Conservation (phyloP, 163 green algal species). For the Scenedesmus sp. region DNA sequence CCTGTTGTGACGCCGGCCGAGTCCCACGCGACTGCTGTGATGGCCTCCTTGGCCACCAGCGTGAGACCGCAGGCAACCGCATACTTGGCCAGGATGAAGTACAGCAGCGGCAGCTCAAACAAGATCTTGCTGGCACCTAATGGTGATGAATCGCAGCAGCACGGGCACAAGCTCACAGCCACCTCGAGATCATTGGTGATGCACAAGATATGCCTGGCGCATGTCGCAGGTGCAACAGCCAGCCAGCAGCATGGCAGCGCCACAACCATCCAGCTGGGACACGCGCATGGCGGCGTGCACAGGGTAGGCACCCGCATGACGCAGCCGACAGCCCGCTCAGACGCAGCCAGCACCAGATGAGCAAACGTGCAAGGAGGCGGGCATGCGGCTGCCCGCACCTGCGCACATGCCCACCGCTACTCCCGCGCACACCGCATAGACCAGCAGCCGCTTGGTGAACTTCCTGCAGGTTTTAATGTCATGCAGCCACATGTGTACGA, state of each 20-base stretch:
- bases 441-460: constrained; percentile 64
- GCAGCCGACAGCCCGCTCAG: too few relatives aligned
- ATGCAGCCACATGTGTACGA: not conserved
- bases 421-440: constrained; percentile 62
- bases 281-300: constrained; percentile 68
- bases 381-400: constrained; percentile 32
- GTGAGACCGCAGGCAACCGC: constrained; percentile 59
- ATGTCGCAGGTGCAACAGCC: constrained; percentile 11
- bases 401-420: constrained; percentile 61
- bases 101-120: constrained; percentile 65
- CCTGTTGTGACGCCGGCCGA: constrained; percentile 54
- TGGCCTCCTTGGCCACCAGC: constrained; percentile 50
- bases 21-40: constrained; percentile 70
- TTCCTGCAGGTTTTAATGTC: not conserved
- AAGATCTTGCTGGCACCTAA: constrained; percentile 70
- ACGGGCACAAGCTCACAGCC: not conserved
- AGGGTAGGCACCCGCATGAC: too few relatives aligned
- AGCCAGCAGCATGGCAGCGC: too few relatives aligned
- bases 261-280: too few relatives aligned
- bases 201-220: constrained; percentile 69
- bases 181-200: not conserved
- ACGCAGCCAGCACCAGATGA: not conserved
- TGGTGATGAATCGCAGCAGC: not conserved
- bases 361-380: too few relatives aligned
- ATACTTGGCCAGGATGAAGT: constrained; percentile 70